Conservation (phyloP, 345 rosid genomes). For the Draba incana region DNA sequence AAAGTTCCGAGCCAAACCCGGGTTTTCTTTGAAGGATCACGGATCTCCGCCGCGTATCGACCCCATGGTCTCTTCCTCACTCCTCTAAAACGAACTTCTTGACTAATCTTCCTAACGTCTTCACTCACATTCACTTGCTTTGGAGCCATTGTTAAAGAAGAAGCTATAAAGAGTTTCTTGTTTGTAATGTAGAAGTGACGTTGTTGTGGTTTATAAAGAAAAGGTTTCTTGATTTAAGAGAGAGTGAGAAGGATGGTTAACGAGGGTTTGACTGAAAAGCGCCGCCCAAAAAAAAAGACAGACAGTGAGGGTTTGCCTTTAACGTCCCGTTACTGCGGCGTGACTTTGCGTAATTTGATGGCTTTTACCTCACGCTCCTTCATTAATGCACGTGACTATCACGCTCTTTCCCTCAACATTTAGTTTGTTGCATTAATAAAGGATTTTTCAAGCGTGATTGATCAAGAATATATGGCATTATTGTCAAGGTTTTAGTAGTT, state of each 20-base stretch:
- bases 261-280: conserved; percentile 43
- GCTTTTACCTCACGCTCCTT: conserved; percentile 34
- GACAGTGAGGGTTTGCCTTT: conserved; percentile 29
- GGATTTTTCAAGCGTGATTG: background rate
- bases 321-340: conserved; percentile 46
- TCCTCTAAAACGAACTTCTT: conserved; percentile 52
- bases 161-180: background rate
- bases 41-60: conserved; percentile 75
- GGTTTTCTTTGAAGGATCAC: conserved; percentile 69
- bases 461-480: too few relatives aligned
- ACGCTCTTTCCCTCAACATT: conserved; percentile 18
- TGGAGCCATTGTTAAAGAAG: conserved; percentile 31
- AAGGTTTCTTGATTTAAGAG: conserved; percentile 5
- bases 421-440: background rate
- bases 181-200: conserved; percentile 1
- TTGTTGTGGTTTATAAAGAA: conserved; percentile 29
- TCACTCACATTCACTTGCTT: conserved; percentile 3
- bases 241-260: conserved; percentile 37
- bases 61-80: conserved; percentile 83
- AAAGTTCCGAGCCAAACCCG: conserved; percentile 83
- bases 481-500: too few relatives aligned
- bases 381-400: conserved; percentile 18
- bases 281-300: conserved; percentile 43
- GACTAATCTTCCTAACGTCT: too few relatives aligned
- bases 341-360: conserved; percentile 38